phyloP scores from a whole-genome alignment of 2,329 filamentous ascomycete genomes.

The Claviceps spartinae region DNA sequence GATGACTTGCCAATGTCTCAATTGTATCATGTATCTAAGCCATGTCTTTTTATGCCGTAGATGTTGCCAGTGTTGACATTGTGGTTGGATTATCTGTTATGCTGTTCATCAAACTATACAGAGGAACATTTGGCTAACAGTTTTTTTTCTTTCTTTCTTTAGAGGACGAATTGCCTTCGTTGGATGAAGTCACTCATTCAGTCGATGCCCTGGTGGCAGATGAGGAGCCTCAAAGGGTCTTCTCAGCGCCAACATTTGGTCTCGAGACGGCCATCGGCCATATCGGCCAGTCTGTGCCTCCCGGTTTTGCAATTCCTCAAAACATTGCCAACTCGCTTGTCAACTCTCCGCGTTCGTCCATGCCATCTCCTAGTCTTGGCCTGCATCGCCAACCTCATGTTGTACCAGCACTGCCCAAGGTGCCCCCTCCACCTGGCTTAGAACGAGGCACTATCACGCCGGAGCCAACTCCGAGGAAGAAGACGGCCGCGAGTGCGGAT shows the following conservation, averaged over 20 bases:
- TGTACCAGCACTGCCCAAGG: constrained; percentile 15
- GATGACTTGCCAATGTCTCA: constrained; percentile 23
- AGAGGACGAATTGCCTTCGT: constrained; percentile 50
- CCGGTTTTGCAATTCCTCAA: constrained; percentile 16
- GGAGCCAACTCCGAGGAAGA: constrained; percentile 19
- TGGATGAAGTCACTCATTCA: constrained; percentile 48
- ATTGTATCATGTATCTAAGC: constrained; percentile 7
- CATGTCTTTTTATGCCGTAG: constrained; percentile 5
- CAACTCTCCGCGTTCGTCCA: constrained; percentile 6
- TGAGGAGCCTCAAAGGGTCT: constrained; percentile 17
- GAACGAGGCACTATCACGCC: constrained; percentile 18
- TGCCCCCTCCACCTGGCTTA: constrained; percentile 13
- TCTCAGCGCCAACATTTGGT: constrained; percentile 3
- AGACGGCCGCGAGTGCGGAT: constrained; percentile 14
- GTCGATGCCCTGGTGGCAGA: constrained; percentile 59
- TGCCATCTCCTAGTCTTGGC: constrained; percentile 10
- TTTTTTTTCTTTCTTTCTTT: constrained; percentile 22
- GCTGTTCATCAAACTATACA: constrained; percentile 15
- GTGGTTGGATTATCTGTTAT: constrained; percentile 15
- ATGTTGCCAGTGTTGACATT: constrained; percentile 6
- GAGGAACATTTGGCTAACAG: constrained; percentile 22
- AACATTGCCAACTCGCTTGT: constrained; percentile 1
- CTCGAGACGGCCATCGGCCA: constrained; percentile 7
- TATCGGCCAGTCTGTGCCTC: constrained; percentile 15
- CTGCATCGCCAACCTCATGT: constrained; percentile 11